phyloP scores from a whole-genome alignment of 345 rosid species.

The Hibiscus tridactylites region DNA sequence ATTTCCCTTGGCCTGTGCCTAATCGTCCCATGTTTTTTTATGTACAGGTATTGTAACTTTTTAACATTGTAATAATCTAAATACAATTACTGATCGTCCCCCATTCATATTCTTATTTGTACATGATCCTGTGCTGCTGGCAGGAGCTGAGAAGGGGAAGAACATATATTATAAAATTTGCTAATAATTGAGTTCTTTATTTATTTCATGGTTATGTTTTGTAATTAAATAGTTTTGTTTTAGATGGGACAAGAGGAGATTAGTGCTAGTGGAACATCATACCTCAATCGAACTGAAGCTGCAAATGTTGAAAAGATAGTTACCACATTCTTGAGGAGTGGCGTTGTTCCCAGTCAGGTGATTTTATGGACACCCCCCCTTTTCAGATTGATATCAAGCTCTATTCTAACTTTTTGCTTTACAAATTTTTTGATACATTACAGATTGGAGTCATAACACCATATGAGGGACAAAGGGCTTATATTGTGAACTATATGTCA shows the following conservation, averaged over 20 bases:
- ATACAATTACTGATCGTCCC: not conserved
- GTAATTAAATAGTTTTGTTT: constrained; percentile 20
- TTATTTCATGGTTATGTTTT: constrained; percentile 6
- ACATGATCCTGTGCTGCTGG: not conserved
- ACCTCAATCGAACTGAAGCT: constrained; percentile 96
- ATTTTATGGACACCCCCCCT: not conserved
- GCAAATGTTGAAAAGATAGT: constrained; percentile 99
- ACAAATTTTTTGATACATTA: not conserved
- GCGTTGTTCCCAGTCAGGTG: constrained; percentile 96
- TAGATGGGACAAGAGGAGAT: constrained; percentile 99
- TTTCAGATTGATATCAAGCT: not conserved
- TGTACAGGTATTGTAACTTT: constrained; percentile 62
- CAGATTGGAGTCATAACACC: constrained; percentile 99
- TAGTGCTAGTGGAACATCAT: constrained; percentile 98
- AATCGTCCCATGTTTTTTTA: constrained; percentile 98
- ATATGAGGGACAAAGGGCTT: constrained; percentile 97
- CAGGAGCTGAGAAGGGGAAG: not conserved
- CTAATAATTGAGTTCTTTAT: not conserved
- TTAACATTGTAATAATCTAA: not conserved
- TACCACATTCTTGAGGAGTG: constrained; percentile 94
- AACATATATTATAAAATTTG: not conserved
- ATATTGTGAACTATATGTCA: constrained; percentile 96
- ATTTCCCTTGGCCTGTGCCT: constrained; percentile 99
- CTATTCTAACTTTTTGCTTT: not conserved
- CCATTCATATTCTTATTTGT: not conserved